A percentile compares a stretch with the other conserved stretches of the same genome.
These are phyloP conservation scores for Ceratobasidium sp. DNA, from an alignment of 1,284 basidiomycete genomes.

Conservation along the genomic window DNA sequence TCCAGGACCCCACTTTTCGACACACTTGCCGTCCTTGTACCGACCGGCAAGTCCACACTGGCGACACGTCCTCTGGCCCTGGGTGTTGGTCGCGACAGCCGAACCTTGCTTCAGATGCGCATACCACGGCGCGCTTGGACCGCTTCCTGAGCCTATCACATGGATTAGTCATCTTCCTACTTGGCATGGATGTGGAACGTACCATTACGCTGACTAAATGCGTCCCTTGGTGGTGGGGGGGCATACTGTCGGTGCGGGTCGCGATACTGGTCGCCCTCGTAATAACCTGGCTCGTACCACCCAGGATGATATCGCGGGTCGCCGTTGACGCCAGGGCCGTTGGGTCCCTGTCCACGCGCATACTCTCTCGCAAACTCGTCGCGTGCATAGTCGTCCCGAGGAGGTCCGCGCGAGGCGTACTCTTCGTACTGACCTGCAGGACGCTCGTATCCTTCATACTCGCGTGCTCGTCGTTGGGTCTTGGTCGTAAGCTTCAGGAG, in stretches of 20 bases:
- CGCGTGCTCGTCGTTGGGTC: background rate
- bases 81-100: constrained; percentile 58
- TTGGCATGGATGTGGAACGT: background rate
- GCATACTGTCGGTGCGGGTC: background rate
- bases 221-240: background rate
- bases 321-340: constrained; percentile 3
- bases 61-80: constrained; percentile 74
- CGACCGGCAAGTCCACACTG: constrained; percentile 72
- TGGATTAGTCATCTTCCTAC: background rate
- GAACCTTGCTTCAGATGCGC: constrained; percentile 21
- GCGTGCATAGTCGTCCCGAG: background rate
- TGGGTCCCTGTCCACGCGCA: background rate
- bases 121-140: constrained; percentile 13
- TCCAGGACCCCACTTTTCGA: constrained; percentile 86
- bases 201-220: constrained; percentile 24
- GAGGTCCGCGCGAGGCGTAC: background rate
- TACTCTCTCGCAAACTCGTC: constrained; percentile 2
- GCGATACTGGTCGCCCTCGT: constrained; percentile 1
- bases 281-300: background rate
- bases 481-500: constrained; percentile 23
- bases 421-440: background rate
- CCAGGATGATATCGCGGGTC: constrained; percentile 3
- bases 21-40: constrained; percentile 84
- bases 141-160: constrained; percentile 8
- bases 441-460: constrained; percentile 2